Conservation (phyloP, 2,329 filamentous ascomycete genomes). For the Cercospora citrullina region DNA sequence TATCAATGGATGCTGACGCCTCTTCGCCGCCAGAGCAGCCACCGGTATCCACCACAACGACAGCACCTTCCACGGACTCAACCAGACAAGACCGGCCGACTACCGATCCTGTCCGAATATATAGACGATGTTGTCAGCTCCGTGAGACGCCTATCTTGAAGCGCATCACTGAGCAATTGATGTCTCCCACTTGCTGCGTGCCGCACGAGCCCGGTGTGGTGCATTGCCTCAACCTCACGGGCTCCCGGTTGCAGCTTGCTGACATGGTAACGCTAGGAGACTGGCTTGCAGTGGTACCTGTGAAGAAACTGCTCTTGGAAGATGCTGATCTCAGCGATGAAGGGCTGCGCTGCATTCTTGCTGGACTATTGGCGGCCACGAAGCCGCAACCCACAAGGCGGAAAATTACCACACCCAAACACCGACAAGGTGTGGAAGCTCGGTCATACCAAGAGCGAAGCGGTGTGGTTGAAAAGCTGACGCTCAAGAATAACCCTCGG, state of each 20-base stretch:
- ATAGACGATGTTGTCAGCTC: conserved; percentile 89
- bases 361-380: conserved; percentile 79
- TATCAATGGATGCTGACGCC: conserved; percentile 68
- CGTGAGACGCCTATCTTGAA: conserved; percentile 90
- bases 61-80: conserved; percentile 39
- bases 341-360: conserved; percentile 80
- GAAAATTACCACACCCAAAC: conserved; percentile 33
- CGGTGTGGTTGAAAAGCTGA: conserved; percentile 81
- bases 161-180: conserved; percentile 85
- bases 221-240: conserved; percentile 77
- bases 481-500: conserved; percentile 84
- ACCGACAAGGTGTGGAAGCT: conserved; percentile 29
- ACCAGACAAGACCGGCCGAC: conserved; percentile 70
- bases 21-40: conserved; percentile 26
- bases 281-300: conserved; percentile 88
- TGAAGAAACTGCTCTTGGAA: conserved; percentile 81
- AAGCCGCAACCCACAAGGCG: conserved; percentile 53
- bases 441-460: conserved; percentile 48
- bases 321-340: conserved; percentile 86
- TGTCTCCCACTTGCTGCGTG: conserved; percentile 65
- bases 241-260: conserved; percentile 77
- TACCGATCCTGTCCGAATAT: conserved; percentile 88
- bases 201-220: conserved; percentile 71
- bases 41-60: conserved; percentile 34
- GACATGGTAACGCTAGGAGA: conserved; percentile 88